phyloP scores from a whole-genome alignment of 768 basidiomycete species.

The Tulasnella sp. region DNA sequence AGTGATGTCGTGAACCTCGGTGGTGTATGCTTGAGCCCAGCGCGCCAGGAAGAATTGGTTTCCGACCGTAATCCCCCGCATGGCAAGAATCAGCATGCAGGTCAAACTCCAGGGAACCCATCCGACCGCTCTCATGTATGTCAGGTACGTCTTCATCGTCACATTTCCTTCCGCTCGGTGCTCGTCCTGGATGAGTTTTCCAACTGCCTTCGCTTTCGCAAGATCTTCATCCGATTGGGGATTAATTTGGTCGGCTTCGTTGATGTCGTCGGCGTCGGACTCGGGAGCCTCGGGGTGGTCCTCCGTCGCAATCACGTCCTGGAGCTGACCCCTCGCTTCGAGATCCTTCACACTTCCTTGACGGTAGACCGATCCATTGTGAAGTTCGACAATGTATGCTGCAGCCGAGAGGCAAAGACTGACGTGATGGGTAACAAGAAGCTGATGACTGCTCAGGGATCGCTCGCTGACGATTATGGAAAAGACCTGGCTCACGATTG shows the following conservation, averaged over 20 bases:
- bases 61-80: constrained; percentile 38
- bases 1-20: background rate
- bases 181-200: constrained; percentile 53
- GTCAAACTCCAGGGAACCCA: constrained; percentile 43
- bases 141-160: constrained; percentile 44
- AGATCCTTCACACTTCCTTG: constrained; percentile 43
- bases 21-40: constrained; percentile 55
- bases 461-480: background rate
- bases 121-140: constrained; percentile 54
- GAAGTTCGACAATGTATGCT: constrained; percentile 53
- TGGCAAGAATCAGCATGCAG: constrained; percentile 38
- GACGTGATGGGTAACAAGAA: constrained; percentile 78
- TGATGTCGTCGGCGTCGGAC: constrained; percentile 26
- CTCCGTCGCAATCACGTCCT: constrained; percentile 40
- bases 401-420: constrained; percentile 58
- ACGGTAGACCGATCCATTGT: constrained; percentile 36
- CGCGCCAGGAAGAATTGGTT: constrained; percentile 49
- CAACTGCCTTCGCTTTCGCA: constrained; percentile 19
- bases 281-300: constrained; percentile 21
- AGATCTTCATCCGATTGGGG: background rate
- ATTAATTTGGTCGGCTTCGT: constrained; percentile 9
- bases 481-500: constrained; percentile 29
- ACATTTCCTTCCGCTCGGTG: constrained; percentile 56
- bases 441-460: constrained; percentile 12
- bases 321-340: constrained; percentile 32